phyloP scores from a whole-genome alignment of 495 filamentous ascomycete genomes.

The Astrothelium macrocarpum region DNA sequence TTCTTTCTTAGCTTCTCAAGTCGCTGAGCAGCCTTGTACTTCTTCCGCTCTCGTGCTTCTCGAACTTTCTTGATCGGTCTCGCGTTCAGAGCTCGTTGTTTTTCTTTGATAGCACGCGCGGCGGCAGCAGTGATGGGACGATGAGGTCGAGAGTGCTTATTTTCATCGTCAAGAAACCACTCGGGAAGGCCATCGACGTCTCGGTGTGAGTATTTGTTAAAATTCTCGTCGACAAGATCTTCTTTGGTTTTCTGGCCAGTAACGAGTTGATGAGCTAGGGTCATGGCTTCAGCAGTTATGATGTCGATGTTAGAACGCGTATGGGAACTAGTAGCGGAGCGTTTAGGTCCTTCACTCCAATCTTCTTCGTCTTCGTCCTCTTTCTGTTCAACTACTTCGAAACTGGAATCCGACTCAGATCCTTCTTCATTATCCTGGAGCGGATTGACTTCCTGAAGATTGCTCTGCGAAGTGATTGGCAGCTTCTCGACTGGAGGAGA shows the following conservation, averaged over 20 bases:
- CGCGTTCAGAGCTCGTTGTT: conserved; percentile 85
- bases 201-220: conserved; percentile 85
- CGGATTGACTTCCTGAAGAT: conserved; percentile 5
- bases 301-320: conserved; percentile 77
- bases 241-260: conserved; percentile 67
- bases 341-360: conserved; percentile 50
- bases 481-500: conserved; percentile 7
- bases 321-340: conserved; percentile 21
- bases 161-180: conserved; percentile 95
- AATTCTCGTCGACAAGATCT: conserved; percentile 80
- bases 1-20: conserved; percentile 95
- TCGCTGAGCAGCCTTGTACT: conserved; percentile 82
- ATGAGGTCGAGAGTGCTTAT: conserved; percentile 67
- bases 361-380: conserved; percentile 50
- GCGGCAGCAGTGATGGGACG: conserved; percentile 84
- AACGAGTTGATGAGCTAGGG: conserved; percentile 85
- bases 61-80: conserved; percentile 98
- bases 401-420: conserved; percentile 22
- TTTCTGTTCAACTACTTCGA: conserved; percentile 43
- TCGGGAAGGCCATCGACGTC: conserved; percentile 90
- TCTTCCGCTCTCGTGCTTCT: conserved; percentile 92
- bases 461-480: background rate
- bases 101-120: conserved; percentile 89
- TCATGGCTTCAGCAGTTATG: conserved; percentile 98
- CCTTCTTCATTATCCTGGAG: conserved; percentile 29